These are phyloP conservation scores for Jamesozyma jinghongensis DNA, from an alignment of 805 yeast genomes.

Conservation along the genomic window DNA sequence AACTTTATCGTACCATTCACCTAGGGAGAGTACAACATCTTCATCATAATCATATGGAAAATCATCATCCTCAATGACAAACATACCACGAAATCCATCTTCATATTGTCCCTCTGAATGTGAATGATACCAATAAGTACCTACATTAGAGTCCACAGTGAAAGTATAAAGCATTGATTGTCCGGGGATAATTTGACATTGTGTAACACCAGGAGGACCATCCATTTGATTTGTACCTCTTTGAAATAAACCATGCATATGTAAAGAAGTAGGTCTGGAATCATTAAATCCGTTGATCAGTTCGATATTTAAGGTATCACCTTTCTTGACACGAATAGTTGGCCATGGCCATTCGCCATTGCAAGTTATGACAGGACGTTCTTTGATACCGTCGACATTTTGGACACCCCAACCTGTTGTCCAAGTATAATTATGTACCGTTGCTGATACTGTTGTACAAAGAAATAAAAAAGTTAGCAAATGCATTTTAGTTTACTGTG, in stretches of 20 bases:
- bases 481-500: too few relatives aligned
- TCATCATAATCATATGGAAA: constrained; percentile 74
- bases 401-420: constrained; percentile 50
- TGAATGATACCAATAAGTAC: constrained; percentile 96
- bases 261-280: constrained; percentile 62
- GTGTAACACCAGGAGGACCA: constrained; percentile 82
- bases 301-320: constrained; percentile 67
- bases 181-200: constrained; percentile 87
- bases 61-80: constrained; percentile 63
- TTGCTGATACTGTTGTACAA: constrained; percentile 8
- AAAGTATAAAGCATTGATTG: constrained; percentile 74
- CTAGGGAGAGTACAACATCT: constrained; percentile 56
- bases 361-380: constrained; percentile 37
- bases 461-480: background rate
- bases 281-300: constrained; percentile 65
- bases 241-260: constrained; percentile 87
- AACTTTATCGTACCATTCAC: constrained; percentile 80
- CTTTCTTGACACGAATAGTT: constrained; percentile 60
- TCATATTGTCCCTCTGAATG: constrained; percentile 86
- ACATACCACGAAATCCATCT: constrained; percentile 81
- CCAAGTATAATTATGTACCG: constrained; percentile 55
- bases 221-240: constrained; percentile 71
- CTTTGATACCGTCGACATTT: constrained; percentile 34
- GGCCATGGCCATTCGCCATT: constrained; percentile 75
- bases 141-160: constrained; percentile 71